These are phyloP conservation scores for Backusella liffmaniae DNA, from an alignment of 192 early-diverging fungal species.

Conservation along the genomic window DNA sequence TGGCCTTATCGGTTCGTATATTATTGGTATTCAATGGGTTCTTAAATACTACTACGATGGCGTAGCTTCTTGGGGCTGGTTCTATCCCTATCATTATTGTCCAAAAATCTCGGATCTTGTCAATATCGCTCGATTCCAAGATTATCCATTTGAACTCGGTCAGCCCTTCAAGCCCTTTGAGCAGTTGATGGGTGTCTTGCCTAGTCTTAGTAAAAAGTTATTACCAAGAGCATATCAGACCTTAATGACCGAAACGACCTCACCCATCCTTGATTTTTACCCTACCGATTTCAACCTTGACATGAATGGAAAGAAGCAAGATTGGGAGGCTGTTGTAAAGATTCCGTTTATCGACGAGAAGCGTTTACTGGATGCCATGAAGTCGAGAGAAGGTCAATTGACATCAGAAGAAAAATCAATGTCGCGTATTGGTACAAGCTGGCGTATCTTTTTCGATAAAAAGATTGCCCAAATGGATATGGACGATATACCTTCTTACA, in stretches of 20 bases:
- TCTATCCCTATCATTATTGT: conserved; percentile 96
- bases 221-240: conserved; percentile 78
- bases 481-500: conserved; percentile 38
- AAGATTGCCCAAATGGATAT: background rate
- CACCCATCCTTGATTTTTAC: conserved; percentile 96
- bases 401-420: conserved; percentile 57
- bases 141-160: conserved; percentile 78
- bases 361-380: conserved; percentile 82
- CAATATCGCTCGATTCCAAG: conserved; percentile 50
- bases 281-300: conserved; percentile 89
- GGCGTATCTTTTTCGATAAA: conserved; percentile 61
- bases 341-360: conserved; percentile 95
- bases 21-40: conserved; percentile 97
- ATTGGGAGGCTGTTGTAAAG: conserved; percentile 98
- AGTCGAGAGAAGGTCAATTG: conserved; percentile 58
- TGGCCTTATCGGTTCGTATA: conserved; percentile 69
- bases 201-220: conserved; percentile 78
- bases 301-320: conserved; percentile 97
- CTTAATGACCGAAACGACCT: conserved; percentile 80
- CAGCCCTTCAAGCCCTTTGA: conserved; percentile 94
- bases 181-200: conserved; percentile 98
- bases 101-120: conserved; percentile 81
- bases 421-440: conserved; percentile 61
- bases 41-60: conserved; percentile 96
- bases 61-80: conserved; percentile 97